A percentile compares a stretch with the other conserved stretches of the same genome.
Evolutionary conservation across 176 grass and related monocot species (phyloP).

Genomic region (Poa annua): DNA sequence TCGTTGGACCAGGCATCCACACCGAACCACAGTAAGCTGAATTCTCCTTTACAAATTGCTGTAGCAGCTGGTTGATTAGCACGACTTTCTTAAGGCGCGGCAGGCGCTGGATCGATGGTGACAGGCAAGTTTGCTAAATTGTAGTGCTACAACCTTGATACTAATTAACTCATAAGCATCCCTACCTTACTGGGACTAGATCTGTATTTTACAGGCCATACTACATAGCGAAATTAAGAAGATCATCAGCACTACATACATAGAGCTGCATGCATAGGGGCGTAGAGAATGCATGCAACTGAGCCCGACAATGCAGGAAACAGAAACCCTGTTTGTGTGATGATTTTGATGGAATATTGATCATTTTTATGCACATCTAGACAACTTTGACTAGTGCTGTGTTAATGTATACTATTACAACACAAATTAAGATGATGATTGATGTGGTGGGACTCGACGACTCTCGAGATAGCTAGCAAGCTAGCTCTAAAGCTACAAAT

Average conservation of each 20-base stretch:
- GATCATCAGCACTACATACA: too few relatives aligned
- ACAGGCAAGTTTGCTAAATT: neutral
- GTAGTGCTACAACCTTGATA: neutral
- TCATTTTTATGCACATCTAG: neutral
- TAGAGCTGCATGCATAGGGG: too few relatives aligned
- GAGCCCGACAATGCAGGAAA: conserved; percentile 32
- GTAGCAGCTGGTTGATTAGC: conserved; percentile 11
- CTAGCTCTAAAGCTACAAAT: conserved; percentile 2
- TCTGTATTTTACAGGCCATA: too few relatives aligned
- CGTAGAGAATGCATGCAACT: neutral
- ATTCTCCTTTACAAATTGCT: neutral
- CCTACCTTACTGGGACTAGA: too few relatives aligned
- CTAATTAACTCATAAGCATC: too few relatives aligned
- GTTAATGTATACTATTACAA: too few relatives aligned
- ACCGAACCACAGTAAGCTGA: neutral
- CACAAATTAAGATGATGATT: conserved; percentile 12
- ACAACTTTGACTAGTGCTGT: too few relatives aligned
- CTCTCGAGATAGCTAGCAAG: neutral
- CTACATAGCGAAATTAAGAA: too few relatives aligned
- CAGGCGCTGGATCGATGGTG: neutral
- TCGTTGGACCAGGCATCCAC: conserved; percentile 25
- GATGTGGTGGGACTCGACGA: conserved; percentile 23
- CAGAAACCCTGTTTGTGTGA: conserved; percentile 4
- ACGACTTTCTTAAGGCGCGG: neutral
- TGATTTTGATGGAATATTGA: neutral